phyloP scores from a whole-genome alignment of 1,139 yeast genomes.

The Taiozyma sp. region DNA sequence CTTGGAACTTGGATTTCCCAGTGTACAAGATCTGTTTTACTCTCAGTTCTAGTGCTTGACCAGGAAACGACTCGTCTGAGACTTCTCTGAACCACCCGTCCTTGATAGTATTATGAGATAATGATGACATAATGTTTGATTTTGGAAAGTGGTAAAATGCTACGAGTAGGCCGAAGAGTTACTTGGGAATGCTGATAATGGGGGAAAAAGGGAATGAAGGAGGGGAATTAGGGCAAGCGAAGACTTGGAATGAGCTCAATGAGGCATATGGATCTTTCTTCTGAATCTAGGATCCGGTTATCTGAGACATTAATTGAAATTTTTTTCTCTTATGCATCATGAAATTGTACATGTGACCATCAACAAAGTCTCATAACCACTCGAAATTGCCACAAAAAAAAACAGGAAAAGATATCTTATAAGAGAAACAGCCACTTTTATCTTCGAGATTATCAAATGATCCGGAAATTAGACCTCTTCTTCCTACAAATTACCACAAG shows the following conservation, averaged over 20 bases:
- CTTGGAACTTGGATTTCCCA: constrained; percentile 77
- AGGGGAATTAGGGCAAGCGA: not conserved
- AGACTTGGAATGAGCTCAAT: not conserved
- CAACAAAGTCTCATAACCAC: not conserved
- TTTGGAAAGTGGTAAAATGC: no score
- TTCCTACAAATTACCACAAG: no score
- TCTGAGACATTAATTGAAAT: not conserved
- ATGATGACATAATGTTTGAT: constrained; percentile 1
- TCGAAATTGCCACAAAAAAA: no score
- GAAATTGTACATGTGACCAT: no score
- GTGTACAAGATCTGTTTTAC: constrained; percentile 74
- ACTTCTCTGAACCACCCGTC: constrained; percentile 95
- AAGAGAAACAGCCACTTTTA: no score
- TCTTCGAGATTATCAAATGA: no score
- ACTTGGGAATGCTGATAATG: not conserved
- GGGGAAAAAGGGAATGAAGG: not conserved
- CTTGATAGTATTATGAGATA: constrained; percentile 22
- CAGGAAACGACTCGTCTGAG: constrained; percentile 89
- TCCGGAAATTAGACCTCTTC: no score
- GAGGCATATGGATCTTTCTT: not conserved
- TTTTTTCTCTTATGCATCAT: not conserved
- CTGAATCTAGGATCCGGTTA: not conserved
- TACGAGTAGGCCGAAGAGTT: not conserved
- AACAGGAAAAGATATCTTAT: no score
- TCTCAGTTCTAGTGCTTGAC: constrained; percentile 85